Evolutionary conservation across 1,284 basidiomycete genomes (phyloP).

Genomic region (Leccinum pallidistipes): DNA sequence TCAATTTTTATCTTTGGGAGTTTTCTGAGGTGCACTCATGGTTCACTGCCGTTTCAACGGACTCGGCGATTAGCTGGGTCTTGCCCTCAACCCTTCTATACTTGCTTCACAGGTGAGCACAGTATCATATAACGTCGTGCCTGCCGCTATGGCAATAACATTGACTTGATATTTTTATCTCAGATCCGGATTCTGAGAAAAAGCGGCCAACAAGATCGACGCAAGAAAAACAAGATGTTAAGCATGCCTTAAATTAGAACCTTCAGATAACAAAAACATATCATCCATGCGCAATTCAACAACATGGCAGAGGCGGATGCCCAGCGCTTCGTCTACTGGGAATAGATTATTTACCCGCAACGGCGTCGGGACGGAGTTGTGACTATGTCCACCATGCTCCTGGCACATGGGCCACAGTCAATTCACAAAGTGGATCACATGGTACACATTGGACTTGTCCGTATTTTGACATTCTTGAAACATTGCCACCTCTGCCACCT

Average conservation of each 20-base stretch:
- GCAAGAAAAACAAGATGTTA: too few species aligned
- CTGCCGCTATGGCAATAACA: neutral
- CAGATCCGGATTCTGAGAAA: neutral
- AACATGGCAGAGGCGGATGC: neutral
- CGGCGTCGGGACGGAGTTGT: neutral
- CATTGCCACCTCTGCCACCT: neutral
- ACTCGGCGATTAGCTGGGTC: neutral
- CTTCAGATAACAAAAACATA: too few species aligned
- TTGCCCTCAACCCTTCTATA: neutral
- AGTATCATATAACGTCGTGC: neutral
- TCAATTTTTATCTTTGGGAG: neutral
- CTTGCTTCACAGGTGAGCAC: neutral
- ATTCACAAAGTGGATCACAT: neutral
- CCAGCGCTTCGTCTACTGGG: neutral
- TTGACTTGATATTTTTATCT: neutral
- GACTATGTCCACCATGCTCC: neutral
- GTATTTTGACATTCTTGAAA: neutral
- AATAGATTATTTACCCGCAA: neutral
- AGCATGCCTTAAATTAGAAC: too few species aligned
- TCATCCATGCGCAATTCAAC: neutral
- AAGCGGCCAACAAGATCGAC: neutral
- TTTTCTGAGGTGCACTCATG: neutral
- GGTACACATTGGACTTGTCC: neutral
- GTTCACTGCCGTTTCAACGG: neutral
- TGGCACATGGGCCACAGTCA: neutral